phyloP scores from a whole-genome alignment of 352 stramenopile genomes.

The Aphanomyces euteiches region DNA sequence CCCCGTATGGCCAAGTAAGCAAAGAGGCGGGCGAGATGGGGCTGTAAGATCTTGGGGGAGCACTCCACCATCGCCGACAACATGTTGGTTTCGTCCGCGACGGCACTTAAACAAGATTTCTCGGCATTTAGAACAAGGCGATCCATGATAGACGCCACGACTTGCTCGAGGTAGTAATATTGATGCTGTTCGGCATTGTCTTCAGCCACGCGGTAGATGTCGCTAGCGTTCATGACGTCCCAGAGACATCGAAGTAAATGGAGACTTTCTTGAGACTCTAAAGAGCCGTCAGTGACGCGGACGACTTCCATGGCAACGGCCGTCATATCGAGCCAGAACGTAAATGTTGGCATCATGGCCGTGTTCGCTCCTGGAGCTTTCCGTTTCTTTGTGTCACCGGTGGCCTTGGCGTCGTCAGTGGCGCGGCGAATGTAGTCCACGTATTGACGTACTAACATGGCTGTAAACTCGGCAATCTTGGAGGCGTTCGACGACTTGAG shows the following conservation, averaged over 20 bases:
- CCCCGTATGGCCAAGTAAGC: conserved; percentile 45
- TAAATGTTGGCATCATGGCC: conserved; percentile 68
- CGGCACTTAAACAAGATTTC: not conserved
- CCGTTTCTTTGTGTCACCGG: conserved; percentile 62
- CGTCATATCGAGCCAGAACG: conserved; percentile 82
- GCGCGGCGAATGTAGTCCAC: conserved; percentile 49
- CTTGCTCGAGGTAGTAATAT: conserved; percentile 73
- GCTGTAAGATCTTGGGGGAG: conserved; percentile 72
- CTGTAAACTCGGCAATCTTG: conserved; percentile 47
- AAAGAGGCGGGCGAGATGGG: conserved; percentile 58
- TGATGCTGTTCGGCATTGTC: conserved; percentile 78
- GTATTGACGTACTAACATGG: conserved; percentile 61
- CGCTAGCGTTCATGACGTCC: conserved; percentile 51
- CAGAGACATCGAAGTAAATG: conserved; percentile 62
- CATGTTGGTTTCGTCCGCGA: conserved; percentile 39
- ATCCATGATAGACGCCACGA: conserved; percentile 53
- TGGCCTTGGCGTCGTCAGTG: conserved; percentile 73
- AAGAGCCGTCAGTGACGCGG: not conserved
- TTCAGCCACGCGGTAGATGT: conserved; percentile 83
- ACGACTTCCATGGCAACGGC: conserved; percentile 47
- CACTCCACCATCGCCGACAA: conserved; percentile 55
- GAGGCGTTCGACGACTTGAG: not conserved
- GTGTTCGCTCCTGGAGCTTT: conserved; percentile 71
- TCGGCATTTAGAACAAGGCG: not conserved
- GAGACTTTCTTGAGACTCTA: conserved; percentile 40